phyloP scores from a whole-genome alignment of 257 asterid species.

The Echium plantagineum region DNA sequence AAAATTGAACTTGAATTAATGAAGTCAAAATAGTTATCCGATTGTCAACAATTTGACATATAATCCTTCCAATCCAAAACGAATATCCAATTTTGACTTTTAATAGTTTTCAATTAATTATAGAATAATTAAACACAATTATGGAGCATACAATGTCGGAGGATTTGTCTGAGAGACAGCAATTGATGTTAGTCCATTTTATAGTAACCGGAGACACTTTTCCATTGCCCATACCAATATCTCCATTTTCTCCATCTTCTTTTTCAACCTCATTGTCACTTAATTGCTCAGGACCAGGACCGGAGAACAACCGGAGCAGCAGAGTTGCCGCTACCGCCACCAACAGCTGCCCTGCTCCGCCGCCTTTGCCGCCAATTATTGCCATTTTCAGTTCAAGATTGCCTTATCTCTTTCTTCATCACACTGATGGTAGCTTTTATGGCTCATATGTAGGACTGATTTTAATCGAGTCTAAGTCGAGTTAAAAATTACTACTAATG shows the following conservation, averaged over 20 bases:
- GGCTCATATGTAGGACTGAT: too few species aligned
- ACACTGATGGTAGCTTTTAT: too few species aligned
- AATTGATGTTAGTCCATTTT: slow-evolving; percentile 66
- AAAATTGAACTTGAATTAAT: too few species aligned
- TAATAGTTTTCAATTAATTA: too few species aligned
- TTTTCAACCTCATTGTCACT: slow-evolving; percentile 25
- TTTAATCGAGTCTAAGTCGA: too few species aligned
- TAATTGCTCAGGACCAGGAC: slow-evolving; percentile 48
- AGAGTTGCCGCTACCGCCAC: slow-evolving; percentile 81
- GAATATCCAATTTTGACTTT: too few species aligned
- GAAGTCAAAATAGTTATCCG: too few species aligned
- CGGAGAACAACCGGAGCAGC: slow-evolving; percentile 64
- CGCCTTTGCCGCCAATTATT: slow-evolving; percentile 58
- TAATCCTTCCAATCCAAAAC: too few species aligned
- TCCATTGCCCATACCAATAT: slow-evolving; percentile 29
- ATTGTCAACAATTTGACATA: too few species aligned
- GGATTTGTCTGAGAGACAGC: slow-evolving; percentile 68
- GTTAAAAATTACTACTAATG: too few species aligned
- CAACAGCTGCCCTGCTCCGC: slow-evolving; percentile 72
- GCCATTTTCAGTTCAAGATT: slow-evolving; percentile 20
- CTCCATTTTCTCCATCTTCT: slow-evolving; percentile 8
- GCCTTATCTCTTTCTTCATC: neutral
- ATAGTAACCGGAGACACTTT: slow-evolving; percentile 60
- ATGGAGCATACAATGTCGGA: slow-evolving; percentile 40
- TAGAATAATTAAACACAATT: neutral